These are phyloP conservation scores for Fraxinus sp. DNA, from an alignment of 305 asterid genomes.

Conservation along the genomic window DNA sequence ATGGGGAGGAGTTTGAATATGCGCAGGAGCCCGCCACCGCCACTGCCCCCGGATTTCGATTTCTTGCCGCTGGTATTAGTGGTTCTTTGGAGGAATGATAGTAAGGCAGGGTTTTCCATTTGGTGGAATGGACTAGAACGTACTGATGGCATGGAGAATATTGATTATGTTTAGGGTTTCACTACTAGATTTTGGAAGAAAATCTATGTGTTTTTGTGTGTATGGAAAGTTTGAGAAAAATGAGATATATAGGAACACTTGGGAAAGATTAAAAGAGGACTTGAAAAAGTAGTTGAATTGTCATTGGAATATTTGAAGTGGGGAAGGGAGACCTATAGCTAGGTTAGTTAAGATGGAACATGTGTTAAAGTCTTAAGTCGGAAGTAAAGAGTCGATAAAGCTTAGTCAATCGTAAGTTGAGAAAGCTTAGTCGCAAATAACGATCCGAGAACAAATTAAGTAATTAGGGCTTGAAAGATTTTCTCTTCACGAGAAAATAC, in stretches of 20 bases:
- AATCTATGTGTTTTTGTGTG: not conserved
- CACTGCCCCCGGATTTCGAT: constrained; percentile 33
- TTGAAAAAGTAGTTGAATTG: constrained; percentile 26
- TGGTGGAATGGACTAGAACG: constrained; percentile 49
- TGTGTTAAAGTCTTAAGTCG: constrained; percentile 12
- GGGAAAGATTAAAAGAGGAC: constrained; percentile 8
- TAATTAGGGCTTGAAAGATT: no score
- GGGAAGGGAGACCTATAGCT: constrained; percentile 26
- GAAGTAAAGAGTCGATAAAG: not conserved
- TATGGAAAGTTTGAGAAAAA: not conserved
- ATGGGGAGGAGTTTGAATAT: constrained; percentile 93
- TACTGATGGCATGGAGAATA: constrained; percentile 39
- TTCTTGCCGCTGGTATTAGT: constrained; percentile 33
- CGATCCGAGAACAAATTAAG: not conserved
- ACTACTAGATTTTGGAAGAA: not conserved
- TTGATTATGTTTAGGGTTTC: constrained; percentile 10
- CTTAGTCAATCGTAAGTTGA: not conserved
- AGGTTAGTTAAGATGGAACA: constrained; percentile 19
- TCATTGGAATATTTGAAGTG: constrained; percentile 25
- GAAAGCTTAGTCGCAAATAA: not conserved
- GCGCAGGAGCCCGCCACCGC: constrained; percentile 58
- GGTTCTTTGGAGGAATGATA: constrained; percentile 53
- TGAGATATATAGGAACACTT: constrained; percentile 3
- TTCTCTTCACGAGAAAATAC: not conserved
- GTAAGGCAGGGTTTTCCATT: constrained; percentile 58